Conservation (phyloP, 2,329 filamentous ascomycete species). For the Nothomitra cinnamomea region DNA sequence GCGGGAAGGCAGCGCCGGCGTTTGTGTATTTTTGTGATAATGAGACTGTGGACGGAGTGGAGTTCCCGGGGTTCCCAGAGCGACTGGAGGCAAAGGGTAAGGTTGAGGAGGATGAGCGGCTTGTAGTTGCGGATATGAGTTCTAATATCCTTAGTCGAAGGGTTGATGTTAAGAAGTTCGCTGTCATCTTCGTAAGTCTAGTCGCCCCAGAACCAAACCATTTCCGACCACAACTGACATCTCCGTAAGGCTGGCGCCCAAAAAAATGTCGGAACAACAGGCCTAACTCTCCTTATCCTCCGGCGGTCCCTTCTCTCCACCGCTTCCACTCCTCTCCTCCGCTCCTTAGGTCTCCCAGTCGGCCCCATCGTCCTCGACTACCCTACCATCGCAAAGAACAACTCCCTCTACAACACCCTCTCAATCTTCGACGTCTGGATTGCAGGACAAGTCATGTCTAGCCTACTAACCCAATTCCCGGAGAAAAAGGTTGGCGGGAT, state of each 20-base stretch:
- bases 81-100: conserved; percentile 36
- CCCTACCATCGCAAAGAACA: conserved; percentile 75
- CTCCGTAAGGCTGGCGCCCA: conserved; percentile 49
- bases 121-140: conserved; percentile 84
- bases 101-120: conserved; percentile 46
- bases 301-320: conserved; percentile 66
- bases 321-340: conserved; percentile 49
- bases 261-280: conserved; percentile 80
- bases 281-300: conserved; percentile 73
- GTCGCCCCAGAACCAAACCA: neutral
- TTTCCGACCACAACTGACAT: neutral
- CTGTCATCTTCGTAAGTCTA: conserved; percentile 57
- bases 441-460: conserved; percentile 73
- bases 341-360: conserved; percentile 58
- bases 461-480: conserved; percentile 47
- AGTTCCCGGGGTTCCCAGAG: conserved; percentile 62
- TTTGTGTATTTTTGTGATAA: conserved; percentile 88
- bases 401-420: conserved; percentile 88
- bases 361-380: conserved; percentile 70
- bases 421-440: conserved; percentile 92
- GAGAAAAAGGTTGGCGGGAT: conserved; percentile 58
- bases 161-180: conserved; percentile 64
- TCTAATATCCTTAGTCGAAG: conserved; percentile 80
- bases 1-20: conserved; percentile 31
- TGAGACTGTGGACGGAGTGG: conserved; percentile 85